A percentile compares a stretch with the other conserved stretches of the same genome.
Evolutionary conservation across 352 stramenopile genomes (phyloP).

Genomic region (Phytophthora cryptogea): DNA sequence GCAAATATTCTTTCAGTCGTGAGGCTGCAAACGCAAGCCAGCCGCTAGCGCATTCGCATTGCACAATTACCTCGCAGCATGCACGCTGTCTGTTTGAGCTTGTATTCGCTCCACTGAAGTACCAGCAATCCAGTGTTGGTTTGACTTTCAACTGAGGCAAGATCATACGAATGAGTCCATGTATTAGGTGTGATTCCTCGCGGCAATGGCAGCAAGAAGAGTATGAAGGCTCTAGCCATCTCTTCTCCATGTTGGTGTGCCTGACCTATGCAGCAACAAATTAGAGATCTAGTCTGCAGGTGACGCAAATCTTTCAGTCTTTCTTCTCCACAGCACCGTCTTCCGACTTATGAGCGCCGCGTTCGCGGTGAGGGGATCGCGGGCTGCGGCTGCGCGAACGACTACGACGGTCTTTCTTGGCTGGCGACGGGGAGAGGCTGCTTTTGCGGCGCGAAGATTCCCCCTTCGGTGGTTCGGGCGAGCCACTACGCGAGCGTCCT

Average conservation of each 20-base stretch:
- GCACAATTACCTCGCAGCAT: no score
- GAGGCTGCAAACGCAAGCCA: no score
- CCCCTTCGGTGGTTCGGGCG: slow-evolving; percentile 49
- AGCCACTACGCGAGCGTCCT: slow-evolving; percentile 50
- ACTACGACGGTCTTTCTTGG: slow-evolving; percentile 47
- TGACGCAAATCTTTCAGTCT: slow-evolving; percentile 23
- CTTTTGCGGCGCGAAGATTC: slow-evolving; percentile 45
- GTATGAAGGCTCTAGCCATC: slow-evolving; percentile 10
- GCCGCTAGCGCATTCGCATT: no score
- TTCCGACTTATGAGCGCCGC: slow-evolving; percentile 10
- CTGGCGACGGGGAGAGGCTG: slow-evolving; percentile 50
- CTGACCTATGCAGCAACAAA: slow-evolving; percentile 30
- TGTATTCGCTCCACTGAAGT: no score
- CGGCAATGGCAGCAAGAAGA: slow-evolving; percentile 23
- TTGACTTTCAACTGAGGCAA: slow-evolving; percentile 1
- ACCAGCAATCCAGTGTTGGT: no score
- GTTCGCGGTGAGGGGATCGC: slow-evolving; percentile 24
- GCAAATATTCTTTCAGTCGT: background rate
- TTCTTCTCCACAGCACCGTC: slow-evolving; percentile 29
- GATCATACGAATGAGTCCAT: slow-evolving; percentile 30
- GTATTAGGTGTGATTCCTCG: slow-evolving; percentile 33
- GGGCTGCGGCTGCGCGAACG: slow-evolving; percentile 60
- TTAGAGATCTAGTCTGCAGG: slow-evolving; percentile 30
- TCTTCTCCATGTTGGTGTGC: slow-evolving; percentile 9
- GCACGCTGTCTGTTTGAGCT: no score